These are phyloP conservation scores for Stagonosporopsis cucurbitacearum DNA, from an alignment of 2,329 filamentous ascomycete genomes.

Conservation along the genomic window DNA sequence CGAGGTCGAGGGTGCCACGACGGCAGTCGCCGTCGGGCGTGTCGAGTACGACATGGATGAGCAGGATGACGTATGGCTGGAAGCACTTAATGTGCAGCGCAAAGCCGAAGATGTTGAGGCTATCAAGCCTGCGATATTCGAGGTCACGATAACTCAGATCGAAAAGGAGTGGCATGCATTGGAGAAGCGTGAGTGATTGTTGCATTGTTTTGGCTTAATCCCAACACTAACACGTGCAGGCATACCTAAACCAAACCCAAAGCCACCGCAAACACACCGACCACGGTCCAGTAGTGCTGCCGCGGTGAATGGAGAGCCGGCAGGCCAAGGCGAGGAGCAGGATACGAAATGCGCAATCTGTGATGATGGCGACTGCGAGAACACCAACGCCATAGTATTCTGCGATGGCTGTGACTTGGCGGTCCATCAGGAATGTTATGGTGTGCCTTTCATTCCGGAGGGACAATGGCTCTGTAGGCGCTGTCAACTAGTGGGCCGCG, in stretches of 20 bases:
- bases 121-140: slow-evolving; percentile 92
- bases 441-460: slow-evolving; percentile 97
- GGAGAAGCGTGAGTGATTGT: slow-evolving; percentile 71
- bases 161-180: slow-evolving; percentile 98
- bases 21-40: slow-evolving; percentile 66
- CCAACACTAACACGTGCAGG: slow-evolving; percentile 31
- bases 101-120: slow-evolving; percentile 76
- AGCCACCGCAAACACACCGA: slow-evolving; percentile 91
- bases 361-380: slow-evolving; percentile 99
- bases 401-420: slow-evolving; percentile 97
- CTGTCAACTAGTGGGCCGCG: slow-evolving; percentile 92
- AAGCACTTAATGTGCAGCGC: slow-evolving; percentile 79
- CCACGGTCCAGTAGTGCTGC: slow-evolving; percentile 92
- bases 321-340: slow-evolving; percentile 82
- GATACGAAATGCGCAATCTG: slow-evolving; percentile 98
- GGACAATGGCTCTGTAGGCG: slow-evolving; percentile 98
- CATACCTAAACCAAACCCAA: slow-evolving; percentile 96
- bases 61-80: slow-evolving; percentile 96
- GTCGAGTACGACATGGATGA: slow-evolving; percentile 99
- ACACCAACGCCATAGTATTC: slow-evolving; percentile 98
- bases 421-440: slow-evolving; percentile 98
- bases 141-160: slow-evolving; percentile 98
- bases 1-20: slow-evolving; percentile 65
- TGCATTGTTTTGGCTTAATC: slow-evolving; percentile 10
- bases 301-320: slow-evolving; percentile 91